phyloP scores from a whole-genome alignment of 331 rosid species.

The Telfairia occidentalis region DNA sequence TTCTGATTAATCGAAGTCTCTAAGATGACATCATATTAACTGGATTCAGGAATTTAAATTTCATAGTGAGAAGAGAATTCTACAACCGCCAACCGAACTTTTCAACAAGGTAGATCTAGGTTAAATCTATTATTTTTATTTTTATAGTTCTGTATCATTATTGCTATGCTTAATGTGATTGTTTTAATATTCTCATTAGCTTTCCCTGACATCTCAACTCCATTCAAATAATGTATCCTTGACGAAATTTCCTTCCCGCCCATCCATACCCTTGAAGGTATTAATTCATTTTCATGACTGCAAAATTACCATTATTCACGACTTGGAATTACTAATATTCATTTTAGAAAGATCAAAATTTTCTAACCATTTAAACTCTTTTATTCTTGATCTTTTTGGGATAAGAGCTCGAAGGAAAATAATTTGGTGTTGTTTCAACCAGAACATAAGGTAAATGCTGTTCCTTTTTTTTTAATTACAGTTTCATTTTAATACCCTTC shows the following conservation, averaged over 20 bases:
- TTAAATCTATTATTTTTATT: not conserved
- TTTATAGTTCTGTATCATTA: not conserved
- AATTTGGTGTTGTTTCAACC: slow-evolving; percentile 42
- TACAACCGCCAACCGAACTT: slow-evolving; percentile 61
- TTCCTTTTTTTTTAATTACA: not conserved
- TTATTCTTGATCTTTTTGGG: slow-evolving; percentile 36
- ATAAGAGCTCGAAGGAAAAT: slow-evolving; percentile 92
- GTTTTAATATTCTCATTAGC: slow-evolving; percentile 34
- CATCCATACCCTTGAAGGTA: slow-evolving; percentile 46
- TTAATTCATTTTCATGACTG: slow-evolving; percentile 14
- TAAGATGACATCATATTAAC: slow-evolving; percentile 16
- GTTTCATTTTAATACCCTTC: not conserved
- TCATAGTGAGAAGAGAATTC: slow-evolving; percentile 52
- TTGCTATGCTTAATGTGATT: not conserved
- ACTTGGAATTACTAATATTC: slow-evolving; percentile 10
- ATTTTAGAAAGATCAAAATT: slow-evolving; percentile 1
- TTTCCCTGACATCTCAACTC: slow-evolving; percentile 55
- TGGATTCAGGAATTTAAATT: slow-evolving; percentile 66
- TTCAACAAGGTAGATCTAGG: slow-evolving; percentile 60
- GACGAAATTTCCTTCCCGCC: slow-evolving; percentile 28
- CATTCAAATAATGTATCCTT: slow-evolving; percentile 39
- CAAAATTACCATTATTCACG: not conserved
- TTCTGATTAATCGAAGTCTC: not conserved
- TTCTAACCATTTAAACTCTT: not conserved
- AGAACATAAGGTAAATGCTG: slow-evolving; percentile 40